Base-by-base conservation (phyloP, 1,284 basidiomycete species). In the Fomitopsis betulina region DNA sequence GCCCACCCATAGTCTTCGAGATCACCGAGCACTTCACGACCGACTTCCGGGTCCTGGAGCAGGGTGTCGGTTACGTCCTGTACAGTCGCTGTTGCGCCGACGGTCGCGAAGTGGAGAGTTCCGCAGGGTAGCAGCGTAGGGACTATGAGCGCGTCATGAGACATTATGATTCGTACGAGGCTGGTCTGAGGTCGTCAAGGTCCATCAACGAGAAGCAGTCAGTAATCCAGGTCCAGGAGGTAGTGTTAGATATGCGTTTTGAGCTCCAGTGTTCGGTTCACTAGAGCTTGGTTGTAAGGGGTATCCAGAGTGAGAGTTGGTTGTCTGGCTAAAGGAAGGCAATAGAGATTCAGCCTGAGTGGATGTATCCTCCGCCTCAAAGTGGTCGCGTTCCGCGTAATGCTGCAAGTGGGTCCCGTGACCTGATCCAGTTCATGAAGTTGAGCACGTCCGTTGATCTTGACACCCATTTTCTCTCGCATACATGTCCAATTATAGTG, bases 1-100 rank as follows among this genome's bases (percentile, higher is more conserved):
- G 81, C 85, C 89, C 89, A 92, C 10, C 79, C 82, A 56, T 70
- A 70, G 37, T 83, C 79, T 53, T 80, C 71, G 32, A 85, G 71
- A 62, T 83, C 80, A 13, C 82, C 84, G 4, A 88, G 74, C 17
- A 86, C 72, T 43, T 86, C 85, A 15, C 70, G 64, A 62, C 72
- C 79, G 55, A 86, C 77, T 23, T 83, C 80, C 32, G 79, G 75
- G 25, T 75, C 65, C 17, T 69, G 63, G 40, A 79, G 67, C 43
- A 91, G 71, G 37, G 70, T 68, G 56, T 82, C 72, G 43, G 90
- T 76, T 8, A 89, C 81, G 66, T 87, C 82, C 64, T 83, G 76
- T 15, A 79, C 80, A 1, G 77, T 82, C 43, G 81, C 84, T 62
- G 82, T 72, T 37, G 77, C 64, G 8, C 67, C 68, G 60, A 89